These are phyloP conservation scores for Dryas integrifolia DNA, from an alignment of 331 rosid genomes.

Conservation along the genomic window DNA sequence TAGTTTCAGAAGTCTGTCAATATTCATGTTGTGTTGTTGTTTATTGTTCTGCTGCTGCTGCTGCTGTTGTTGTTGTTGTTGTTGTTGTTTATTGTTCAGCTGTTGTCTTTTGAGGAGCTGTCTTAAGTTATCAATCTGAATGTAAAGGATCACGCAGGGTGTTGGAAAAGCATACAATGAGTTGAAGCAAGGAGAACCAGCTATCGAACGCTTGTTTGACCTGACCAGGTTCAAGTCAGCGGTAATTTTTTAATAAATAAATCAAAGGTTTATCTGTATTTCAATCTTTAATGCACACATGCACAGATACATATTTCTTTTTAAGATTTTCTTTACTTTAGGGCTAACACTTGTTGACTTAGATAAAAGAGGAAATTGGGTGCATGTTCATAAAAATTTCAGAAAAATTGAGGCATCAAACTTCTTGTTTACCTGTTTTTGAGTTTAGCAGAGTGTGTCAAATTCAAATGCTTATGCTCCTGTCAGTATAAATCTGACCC, in stretches of 20 bases:
- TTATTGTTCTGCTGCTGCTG: constrained; percentile 3
- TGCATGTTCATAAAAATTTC: not conserved
- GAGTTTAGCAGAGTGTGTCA: not conserved
- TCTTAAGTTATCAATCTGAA: constrained; percentile 54
- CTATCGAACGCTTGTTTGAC: constrained; percentile 71
- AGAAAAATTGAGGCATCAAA: not conserved
- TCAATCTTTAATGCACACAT: not conserved
- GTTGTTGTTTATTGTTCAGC: constrained; percentile 38
- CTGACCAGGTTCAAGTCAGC: constrained; percentile 51
- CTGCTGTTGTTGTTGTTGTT: constrained; percentile 11
- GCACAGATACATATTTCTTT: not conserved
- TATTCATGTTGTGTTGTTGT: constrained; percentile 14
- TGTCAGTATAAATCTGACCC: too few relatives aligned
- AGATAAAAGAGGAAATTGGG: not conserved
- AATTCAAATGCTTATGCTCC: not conserved
- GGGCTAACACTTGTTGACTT: constrained; percentile 11
- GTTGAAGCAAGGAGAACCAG: constrained; percentile 89
- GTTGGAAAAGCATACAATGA: constrained; percentile 91
- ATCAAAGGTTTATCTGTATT: not conserved
- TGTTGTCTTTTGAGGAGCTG: constrained; percentile 47
- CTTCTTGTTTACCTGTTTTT: constrained; percentile 1
- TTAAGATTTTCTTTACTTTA: not conserved
- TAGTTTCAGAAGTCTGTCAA: not conserved
- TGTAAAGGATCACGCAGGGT: constrained; percentile 69
- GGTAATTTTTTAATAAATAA: constrained; percentile 40